Conservation (phyloP, 768 basidiomycete species). For the Pholiota microspora region DNA sequence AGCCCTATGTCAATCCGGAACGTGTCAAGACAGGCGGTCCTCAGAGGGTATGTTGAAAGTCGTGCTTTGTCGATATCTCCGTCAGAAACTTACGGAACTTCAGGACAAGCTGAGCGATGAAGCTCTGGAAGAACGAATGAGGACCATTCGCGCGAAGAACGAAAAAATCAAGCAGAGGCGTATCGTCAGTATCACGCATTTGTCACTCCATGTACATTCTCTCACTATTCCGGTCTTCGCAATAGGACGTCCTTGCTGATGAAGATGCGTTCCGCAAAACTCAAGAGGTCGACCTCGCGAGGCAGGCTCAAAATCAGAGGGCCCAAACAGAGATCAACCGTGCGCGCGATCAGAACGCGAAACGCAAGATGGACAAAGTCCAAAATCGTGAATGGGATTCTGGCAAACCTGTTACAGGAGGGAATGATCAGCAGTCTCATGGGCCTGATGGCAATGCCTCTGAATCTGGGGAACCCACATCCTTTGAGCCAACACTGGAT, state of each 20-base stretch:
- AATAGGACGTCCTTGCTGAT: conserved; percentile 77
- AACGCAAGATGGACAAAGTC: conserved; percentile 78
- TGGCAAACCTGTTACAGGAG: conserved; percentile 42
- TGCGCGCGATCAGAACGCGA: conserved; percentile 76
- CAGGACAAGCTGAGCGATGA: conserved; percentile 72
- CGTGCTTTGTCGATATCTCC: conserved; percentile 18
- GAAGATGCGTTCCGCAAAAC: conserved; percentile 75
- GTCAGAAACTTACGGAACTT: neutral
- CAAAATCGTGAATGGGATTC: conserved; percentile 84
- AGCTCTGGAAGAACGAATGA: conserved; percentile 67
- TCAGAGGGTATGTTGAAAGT: conserved; percentile 49
- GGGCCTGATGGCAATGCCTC: neutral
- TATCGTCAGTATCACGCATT: conserved; percentile 37
- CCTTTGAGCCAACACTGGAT: neutral
- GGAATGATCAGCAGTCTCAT: neutral
- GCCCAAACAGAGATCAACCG: conserved; percentile 69
- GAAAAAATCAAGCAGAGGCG: conserved; percentile 74
- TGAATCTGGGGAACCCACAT: neutral
- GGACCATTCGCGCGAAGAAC: conserved; percentile 67
- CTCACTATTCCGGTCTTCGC: neutral
- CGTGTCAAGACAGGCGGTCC: conserved; percentile 81
- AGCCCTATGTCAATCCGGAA: conserved; percentile 78
- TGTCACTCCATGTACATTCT: conserved; percentile 7
- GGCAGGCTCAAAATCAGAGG: conserved; percentile 55
- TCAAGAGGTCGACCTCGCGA: conserved; percentile 61